These are phyloP conservation scores for Brassica incana DNA, from an alignment of 345 rosid species.

Conservation along the genomic window DNA sequence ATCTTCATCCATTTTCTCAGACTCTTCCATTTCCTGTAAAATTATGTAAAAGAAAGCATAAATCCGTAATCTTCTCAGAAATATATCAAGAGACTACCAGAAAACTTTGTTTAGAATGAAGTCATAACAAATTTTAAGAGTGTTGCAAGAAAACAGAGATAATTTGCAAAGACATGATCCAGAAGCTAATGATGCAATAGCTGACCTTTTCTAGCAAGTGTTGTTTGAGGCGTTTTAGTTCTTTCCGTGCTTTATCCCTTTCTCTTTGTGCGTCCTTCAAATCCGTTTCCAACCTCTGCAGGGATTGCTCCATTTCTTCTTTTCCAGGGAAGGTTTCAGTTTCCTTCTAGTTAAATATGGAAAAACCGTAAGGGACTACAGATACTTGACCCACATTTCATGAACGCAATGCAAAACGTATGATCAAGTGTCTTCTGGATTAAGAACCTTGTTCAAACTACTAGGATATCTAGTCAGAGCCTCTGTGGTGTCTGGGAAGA, in stretches of 20 bases:
- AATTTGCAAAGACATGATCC: background rate
- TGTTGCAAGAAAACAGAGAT: background rate
- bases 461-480: slow-evolving; percentile 12
- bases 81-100: background rate
- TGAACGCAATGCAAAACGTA: background rate
- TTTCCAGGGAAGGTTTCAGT: slow-evolving; percentile 44
- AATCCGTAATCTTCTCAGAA: background rate
- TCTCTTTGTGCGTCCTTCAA: slow-evolving; percentile 56
- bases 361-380: background rate
- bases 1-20: slow-evolving; percentile 97
- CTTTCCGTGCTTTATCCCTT: slow-evolving; percentile 71
- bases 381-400: background rate
- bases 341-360: slow-evolving; percentile 25
- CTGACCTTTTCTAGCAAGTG: slow-evolving; percentile 87
- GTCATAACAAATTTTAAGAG: background rate
- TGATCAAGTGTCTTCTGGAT: background rate
- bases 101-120: background rate
- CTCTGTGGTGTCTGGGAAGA: slow-evolving; percentile 15
- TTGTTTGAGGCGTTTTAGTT: slow-evolving; percentile 80
- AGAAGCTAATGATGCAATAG: background rate
- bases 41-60: background rate
- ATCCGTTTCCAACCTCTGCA: slow-evolving; percentile 60
- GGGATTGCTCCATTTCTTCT: slow-evolving; percentile 60
- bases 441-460: slow-evolving; percentile 32
- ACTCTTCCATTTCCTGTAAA: slow-evolving; percentile 74